A percentile compares a stretch with the other conserved stretches of the same genome.
Conservation (phyloP, 1,139 yeast species). For the Blastobotrys persicus region DNA sequence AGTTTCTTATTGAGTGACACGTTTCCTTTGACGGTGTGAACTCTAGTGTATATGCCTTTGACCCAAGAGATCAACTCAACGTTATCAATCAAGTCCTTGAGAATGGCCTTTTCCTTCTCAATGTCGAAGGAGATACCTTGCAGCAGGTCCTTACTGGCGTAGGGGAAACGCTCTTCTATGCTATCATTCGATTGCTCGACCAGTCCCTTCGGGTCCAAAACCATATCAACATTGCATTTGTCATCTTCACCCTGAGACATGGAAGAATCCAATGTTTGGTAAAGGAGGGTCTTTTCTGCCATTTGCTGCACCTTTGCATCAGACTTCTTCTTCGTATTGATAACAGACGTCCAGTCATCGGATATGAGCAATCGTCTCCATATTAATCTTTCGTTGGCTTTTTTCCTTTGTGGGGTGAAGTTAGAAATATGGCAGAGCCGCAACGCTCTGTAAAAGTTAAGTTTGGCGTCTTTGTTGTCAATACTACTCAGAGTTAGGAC, state of each 20-base stretch:
- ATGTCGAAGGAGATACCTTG: slow-evolving; percentile 17
- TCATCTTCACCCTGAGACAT: slow-evolving; percentile 6
- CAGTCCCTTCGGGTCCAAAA: slow-evolving; percentile 8
- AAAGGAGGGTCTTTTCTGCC: slow-evolving; percentile 48
- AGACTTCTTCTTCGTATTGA: slow-evolving; percentile 43
- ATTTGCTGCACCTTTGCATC: slow-evolving; percentile 46
- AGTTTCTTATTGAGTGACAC: not conserved
- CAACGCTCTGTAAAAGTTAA: slow-evolving; percentile 45
- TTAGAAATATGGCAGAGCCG: slow-evolving; percentile 37
- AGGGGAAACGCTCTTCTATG: slow-evolving; percentile 22
- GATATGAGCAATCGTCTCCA: slow-evolving; percentile 67
- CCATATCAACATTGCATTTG: slow-evolving; percentile 9
- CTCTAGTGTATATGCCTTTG: slow-evolving; percentile 24
- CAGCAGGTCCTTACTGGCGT: slow-evolving; percentile 23
- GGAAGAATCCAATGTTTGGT: slow-evolving; percentile 24
- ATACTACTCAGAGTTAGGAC: slow-evolving; percentile 52
- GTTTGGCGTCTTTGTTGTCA: slow-evolving; percentile 32
- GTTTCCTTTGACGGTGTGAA: slow-evolving; percentile 9
- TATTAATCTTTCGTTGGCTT: slow-evolving; percentile 41
- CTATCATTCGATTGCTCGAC: not conserved
- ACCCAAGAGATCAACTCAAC: slow-evolving; percentile 26
- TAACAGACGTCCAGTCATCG: slow-evolving; percentile 54
- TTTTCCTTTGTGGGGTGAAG: slow-evolving; percentile 22
- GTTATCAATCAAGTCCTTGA: slow-evolving; percentile 17
- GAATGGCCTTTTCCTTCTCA: slow-evolving; percentile 13